A percentile compares a stretch with the other conserved stretches of the same genome.
These are phyloP conservation scores for Fusarium penzigii DNA, from an alignment of 2,329 filamentous ascomycete genomes.

Conservation along the genomic window DNA sequence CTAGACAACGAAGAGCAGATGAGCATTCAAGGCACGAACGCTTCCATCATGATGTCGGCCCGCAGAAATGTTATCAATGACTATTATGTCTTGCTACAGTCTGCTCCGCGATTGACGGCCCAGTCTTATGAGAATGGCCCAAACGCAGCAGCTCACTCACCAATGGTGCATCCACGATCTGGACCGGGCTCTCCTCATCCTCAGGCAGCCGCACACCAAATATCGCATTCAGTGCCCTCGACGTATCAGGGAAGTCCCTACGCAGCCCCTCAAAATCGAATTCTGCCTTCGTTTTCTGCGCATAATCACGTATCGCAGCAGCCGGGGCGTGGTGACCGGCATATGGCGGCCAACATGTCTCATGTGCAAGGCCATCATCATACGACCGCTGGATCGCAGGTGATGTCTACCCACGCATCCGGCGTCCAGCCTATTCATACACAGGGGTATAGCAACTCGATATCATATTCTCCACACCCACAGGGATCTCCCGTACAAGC, in stretches of 20 bases:
- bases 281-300: neutral
- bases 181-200: neutral
- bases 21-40: slow-evolving; percentile 1
- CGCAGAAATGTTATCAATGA: slow-evolving; percentile 8
- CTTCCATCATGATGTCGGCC: slow-evolving; percentile 8
- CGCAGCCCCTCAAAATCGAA: neutral
- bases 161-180: neutral
- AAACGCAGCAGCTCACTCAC: neutral
- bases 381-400: no score
- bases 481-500: neutral
- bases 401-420: no score
- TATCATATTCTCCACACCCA: neutral
- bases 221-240: neutral
- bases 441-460: neutral
- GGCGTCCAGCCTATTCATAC: neutral
- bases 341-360: neutral
- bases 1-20: slow-evolving; percentile 21
- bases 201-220: neutral
- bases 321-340: neutral
- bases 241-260: neutral
- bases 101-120: neutral
- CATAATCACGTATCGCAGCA: neutral
- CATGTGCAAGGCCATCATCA: no score
- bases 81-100: slow-evolving; percentile 1
- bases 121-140: neutral